phyloP scores from a whole-genome alignment of 257 asterid species.

The Echites panduratus region DNA sequence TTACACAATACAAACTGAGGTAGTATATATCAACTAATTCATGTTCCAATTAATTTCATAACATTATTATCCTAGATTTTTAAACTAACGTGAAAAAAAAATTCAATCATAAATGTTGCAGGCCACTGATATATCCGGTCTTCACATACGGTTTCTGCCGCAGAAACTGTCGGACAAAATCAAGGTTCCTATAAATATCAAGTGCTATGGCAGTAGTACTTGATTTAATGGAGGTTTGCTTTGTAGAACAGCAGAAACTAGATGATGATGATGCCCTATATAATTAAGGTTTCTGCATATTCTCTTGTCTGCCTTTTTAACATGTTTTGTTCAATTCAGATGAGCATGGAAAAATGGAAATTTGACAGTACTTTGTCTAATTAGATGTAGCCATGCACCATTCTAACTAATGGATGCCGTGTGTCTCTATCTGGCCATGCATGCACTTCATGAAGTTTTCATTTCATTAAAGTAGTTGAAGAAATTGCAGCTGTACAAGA shows the following conservation, averaged over 20 bases:
- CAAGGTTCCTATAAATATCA: not conserved
- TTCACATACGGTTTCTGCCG: conserved; percentile 3
- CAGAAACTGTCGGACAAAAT: not conserved
- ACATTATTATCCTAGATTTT: not conserved
- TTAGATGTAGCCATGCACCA: not conserved
- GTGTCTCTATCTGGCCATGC: not conserved
- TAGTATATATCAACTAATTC: not conserved
- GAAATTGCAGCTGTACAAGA: not conserved
- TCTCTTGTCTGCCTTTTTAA: not conserved
- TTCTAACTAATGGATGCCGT: not conserved
- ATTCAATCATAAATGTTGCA: not conserved
- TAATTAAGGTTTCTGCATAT: not conserved
- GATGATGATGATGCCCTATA: no score
- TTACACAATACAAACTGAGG: conserved; percentile 44
- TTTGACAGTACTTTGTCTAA: not conserved
- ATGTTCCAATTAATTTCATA: not conserved
- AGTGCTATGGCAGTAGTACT: not conserved
- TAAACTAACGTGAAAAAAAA: not conserved
- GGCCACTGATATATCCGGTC: conserved; percentile 3
- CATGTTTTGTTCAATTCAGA: not conserved
- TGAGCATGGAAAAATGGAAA: not conserved
- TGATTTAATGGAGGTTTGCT: not conserved
- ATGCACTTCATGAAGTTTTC: not conserved
- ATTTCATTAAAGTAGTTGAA: not conserved
- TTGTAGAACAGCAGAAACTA: not conserved